Evolutionary conservation across 2,329 filamentous ascomycete genomes (phyloP).

Genomic region (Fusarium burgessii): DNA sequence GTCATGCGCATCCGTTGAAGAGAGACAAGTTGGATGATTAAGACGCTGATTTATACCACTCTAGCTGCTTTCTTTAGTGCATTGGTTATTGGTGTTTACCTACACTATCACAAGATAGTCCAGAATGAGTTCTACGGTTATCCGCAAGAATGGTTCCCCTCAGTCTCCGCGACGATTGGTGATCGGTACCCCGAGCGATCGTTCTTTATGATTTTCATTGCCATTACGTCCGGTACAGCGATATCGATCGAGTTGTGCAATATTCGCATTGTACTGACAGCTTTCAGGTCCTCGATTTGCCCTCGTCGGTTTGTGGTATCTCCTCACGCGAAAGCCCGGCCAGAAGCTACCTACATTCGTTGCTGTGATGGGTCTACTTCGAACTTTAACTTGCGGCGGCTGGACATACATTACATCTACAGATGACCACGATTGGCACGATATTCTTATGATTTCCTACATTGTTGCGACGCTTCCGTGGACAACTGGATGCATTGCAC

Average conservation of each 20-base stretch:
- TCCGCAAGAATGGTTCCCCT: slow-evolving; percentile 96
- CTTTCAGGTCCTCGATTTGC: slow-evolving; percentile 84
- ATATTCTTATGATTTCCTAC: slow-evolving; percentile 99
- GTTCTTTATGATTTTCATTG: slow-evolving; percentile 97
- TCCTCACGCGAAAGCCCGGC: slow-evolving; percentile 83
- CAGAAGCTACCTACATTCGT: slow-evolving; percentile 84
- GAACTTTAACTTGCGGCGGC: slow-evolving; percentile 93
- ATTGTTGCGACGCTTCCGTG: slow-evolving; percentile 93
- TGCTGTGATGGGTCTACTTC: slow-evolving; percentile 81
- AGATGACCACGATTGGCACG: slow-evolving; percentile 98
- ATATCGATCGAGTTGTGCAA: background rate
- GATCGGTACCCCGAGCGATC: slow-evolving; percentile 97
- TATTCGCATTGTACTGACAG: slow-evolving; percentile 29
- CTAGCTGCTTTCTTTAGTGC: slow-evolving; percentile 87
- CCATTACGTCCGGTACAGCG: slow-evolving; percentile 83
- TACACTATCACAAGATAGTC: slow-evolving; percentile 98
- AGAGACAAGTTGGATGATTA: slow-evolving; percentile 2
- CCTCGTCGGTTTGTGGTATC: slow-evolving; percentile 91
- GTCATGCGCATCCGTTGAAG: slow-evolving; percentile 2
- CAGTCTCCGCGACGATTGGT: slow-evolving; percentile 95
- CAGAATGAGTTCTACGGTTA: slow-evolving; percentile 97
- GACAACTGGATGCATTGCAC: slow-evolving; percentile 88
- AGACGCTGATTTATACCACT: slow-evolving; percentile 38
- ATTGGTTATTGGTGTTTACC: slow-evolving; percentile 79
- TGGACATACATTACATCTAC: slow-evolving; percentile 99